Evolutionary conservation across 2,329 filamentous ascomycete species (phyloP), one percentile per base, ranked within the genome.

Genomic region (Penicillium sp.): DNA sequence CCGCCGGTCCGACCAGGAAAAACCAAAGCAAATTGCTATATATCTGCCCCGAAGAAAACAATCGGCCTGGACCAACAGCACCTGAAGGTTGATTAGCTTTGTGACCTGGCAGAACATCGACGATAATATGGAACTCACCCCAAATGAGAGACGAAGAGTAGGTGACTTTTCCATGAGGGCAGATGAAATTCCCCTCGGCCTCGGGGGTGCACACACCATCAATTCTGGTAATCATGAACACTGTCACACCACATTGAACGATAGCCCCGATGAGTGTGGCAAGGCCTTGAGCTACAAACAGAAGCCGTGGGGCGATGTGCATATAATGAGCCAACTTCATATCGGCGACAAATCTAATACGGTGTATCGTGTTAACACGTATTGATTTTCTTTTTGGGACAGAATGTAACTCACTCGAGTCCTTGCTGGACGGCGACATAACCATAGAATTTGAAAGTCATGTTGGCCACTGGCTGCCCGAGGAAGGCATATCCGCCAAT

Each of bases 381-480:
- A 19, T 9, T 12, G n/a, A 6, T 21, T 26, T 21, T n/a, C n/a
- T 9, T 21, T n/a, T n/a, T 8, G 2, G 13, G 32, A 19, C 2
- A 43, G 6, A 3, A 55, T 21, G 13, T 31, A 21, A 42, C 64
- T 52, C 56, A 68, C 62, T 69, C 67, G 35, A 84, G 71, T 2
- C 80, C 81, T 64, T 84, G 80, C 4, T 77, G 73, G 74, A 84
- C 82, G 64, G 77, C 80, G 45, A 84, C 77, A 64, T 84, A 85
- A 51, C 82, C 80, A 59, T 84, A 86, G 60, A 83, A 85, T 64
- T 86, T 86, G 70, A 87, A 87, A 66, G 85, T 78, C 75, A 76
- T 75, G 52, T 75, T 76, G 31, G 73, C 74, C 10, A 77, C 60
- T 0, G 73, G 73, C 29, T 63, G 64, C 4, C 74, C 74, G 19